phyloP scores from a whole-genome alignment of 2,329 filamentous ascomycete genomes.

The Byssoonygena ceratinophila region DNA sequence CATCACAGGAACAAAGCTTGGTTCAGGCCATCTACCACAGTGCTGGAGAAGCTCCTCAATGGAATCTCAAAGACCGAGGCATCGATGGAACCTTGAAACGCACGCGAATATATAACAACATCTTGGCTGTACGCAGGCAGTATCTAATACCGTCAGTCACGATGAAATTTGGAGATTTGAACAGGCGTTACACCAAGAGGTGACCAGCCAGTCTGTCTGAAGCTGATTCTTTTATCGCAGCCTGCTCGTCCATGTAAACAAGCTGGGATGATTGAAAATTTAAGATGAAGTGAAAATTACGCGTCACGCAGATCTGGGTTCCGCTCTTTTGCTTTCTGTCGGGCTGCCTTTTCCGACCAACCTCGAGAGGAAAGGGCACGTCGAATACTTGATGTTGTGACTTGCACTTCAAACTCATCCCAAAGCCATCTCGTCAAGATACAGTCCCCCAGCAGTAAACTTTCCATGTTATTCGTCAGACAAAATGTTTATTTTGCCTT shows the following conservation, averaged over 20 bases:
- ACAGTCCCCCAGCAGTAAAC: too few species aligned
- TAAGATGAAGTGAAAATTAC: constrained; percentile 28
- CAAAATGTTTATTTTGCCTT: too few species aligned
- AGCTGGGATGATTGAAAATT: constrained; percentile 27
- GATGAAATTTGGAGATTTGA: constrained; percentile 19
- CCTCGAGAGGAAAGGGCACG: constrained; percentile 18
- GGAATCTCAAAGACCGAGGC: constrained; percentile 25
- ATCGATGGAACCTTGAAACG: constrained; percentile 27
- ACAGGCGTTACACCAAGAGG: constrained; percentile 23
- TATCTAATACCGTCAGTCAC: constrained; percentile 22
- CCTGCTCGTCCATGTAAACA: constrained; percentile 32
- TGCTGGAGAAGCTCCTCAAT: constrained; percentile 24
- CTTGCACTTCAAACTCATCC: constrained; percentile 12
- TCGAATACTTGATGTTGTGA: constrained; percentile 13
- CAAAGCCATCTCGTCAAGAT: constrained; percentile 14
- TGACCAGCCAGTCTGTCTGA: constrained; percentile 29
- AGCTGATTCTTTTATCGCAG: constrained; percentile 28
- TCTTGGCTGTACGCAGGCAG: constrained; percentile 27
- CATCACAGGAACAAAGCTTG: constrained; percentile 28
- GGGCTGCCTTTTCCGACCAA: constrained; percentile 26
- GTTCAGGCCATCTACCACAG: constrained; percentile 23
- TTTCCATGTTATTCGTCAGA: too few species aligned
- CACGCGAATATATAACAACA: constrained; percentile 22
- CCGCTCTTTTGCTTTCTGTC: constrained; percentile 26
- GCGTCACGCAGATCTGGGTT: constrained; percentile 28